phyloP scores from a whole-genome alignment of 163 green algal species.

The Chloromonas sp. region DNA sequence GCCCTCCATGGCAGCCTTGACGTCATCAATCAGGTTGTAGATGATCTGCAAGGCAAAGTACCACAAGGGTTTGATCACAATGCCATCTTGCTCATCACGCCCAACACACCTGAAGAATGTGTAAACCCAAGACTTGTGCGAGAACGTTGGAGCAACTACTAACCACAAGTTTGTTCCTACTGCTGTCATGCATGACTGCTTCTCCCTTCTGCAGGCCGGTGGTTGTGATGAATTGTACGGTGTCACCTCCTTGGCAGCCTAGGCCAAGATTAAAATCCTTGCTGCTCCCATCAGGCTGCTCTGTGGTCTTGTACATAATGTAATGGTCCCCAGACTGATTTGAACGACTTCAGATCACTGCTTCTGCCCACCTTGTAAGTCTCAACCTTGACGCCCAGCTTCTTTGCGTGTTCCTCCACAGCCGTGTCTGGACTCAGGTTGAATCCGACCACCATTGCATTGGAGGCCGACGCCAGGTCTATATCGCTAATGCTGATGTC shows the following conservation, averaged over 20 bases:
- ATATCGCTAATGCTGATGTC: constrained; percentile 86
- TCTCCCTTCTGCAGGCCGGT: too few species aligned
- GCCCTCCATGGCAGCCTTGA: constrained; percentile 90
- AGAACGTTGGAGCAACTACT: not conserved
- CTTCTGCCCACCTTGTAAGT: constrained; percentile 59
- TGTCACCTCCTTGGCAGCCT: too few species aligned
- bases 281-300: too few species aligned
- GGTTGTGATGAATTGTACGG: too few species aligned
- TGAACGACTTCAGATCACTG: too few species aligned
- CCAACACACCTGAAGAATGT: not conserved
- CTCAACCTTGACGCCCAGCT: constrained; percentile 39
- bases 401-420: constrained; percentile 70
- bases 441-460: constrained; percentile 84
- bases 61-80: not conserved
- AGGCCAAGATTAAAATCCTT: too few species aligned
- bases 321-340: too few species aligned
- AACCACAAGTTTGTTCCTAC: too few species aligned
- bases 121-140: not conserved
- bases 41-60: constrained; percentile 67
- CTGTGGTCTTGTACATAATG: too few species aligned
- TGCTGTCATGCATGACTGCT: too few species aligned
- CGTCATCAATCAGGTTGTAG: constrained; percentile 94
- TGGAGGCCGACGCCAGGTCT: constrained; percentile 80
- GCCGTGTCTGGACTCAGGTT: constrained; percentile 66
- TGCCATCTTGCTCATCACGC: not conserved